Evolutionary conservation across 177 flowering plant genomes (phyloP).

Genomic region (Vitis hybrid): DNA sequence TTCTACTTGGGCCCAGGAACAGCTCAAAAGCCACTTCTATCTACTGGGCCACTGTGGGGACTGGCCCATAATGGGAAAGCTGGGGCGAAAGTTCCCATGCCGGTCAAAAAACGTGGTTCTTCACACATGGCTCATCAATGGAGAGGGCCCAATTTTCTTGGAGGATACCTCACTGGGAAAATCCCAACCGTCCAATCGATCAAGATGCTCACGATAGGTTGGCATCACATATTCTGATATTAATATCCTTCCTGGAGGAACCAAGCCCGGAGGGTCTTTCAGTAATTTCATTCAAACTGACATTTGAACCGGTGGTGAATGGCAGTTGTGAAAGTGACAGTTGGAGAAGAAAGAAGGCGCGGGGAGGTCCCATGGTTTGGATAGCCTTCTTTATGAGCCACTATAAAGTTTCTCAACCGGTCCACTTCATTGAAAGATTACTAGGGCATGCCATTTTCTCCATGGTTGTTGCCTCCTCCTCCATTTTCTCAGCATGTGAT

Average conservation of each 20-base stretch:
- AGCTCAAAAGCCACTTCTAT: slow-evolving; percentile 8
- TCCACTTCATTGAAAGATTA: slow-evolving; percentile 1
- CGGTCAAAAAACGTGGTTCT: background rate
- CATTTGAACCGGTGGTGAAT: slow-evolving; percentile 31
- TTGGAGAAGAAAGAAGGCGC: slow-evolving; percentile 13
- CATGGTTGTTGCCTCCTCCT: slow-evolving; percentile 6
- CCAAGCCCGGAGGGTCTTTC: background rate
- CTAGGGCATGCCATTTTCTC: background rate
- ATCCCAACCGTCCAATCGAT: background rate
- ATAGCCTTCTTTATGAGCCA: slow-evolving; percentile 14
- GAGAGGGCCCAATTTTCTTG: background rate
- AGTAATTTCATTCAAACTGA: background rate
- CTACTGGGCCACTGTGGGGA: slow-evolving; percentile 1
- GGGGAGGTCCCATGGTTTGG: slow-evolving; percentile 11
- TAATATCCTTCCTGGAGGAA: no score
- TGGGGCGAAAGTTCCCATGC: background rate
- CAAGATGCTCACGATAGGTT: background rate
- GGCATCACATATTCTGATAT: background rate
- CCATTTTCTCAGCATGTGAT: no score
- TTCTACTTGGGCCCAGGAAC: slow-evolving; percentile 10
- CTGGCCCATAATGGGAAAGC: background rate
- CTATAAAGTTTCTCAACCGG: background rate
- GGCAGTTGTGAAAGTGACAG: slow-evolving; percentile 30
- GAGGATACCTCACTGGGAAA: background rate
- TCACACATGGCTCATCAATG: slow-evolving; percentile 1